Base-by-base conservation (phyloP, 345 rosid genomes). In the Firmiana major region DNA sequence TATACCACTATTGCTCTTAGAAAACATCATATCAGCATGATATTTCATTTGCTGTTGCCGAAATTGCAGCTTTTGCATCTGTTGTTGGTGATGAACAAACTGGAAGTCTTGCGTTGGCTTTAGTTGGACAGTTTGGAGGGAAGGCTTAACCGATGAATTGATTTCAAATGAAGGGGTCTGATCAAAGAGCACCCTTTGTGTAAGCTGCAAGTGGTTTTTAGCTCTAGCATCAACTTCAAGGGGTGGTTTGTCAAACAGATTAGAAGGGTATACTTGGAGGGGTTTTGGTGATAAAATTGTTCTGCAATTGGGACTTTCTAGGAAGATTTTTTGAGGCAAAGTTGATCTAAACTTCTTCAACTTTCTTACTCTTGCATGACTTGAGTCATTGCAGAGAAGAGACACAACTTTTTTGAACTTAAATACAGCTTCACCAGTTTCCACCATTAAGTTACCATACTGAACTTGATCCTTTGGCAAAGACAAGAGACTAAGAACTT, bases 221-320 rank as follows among this genome's bases (percentile, higher is more conserved):
- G 83, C 59, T 71, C 77, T 89, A 21, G 76, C 60, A 31, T 79
- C 80, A 53, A 82, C 38, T n/a, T 83, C 87, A 68, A 31, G 5
- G 62, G 40, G 22, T 22, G 76, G 78, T 76, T 58, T 72, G 53
- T 82, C 82, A 64, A 77, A 51, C 64, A 70, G 75, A 68, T 83
- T 68, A 70, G 88, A 79, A 36, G 89, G 89, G 82, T 86, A 78
- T 46, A 86, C 80, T 62, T 86, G 91, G 77, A 90, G 93, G 10
- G 93, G 93, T 81, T 89, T 86, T 31, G 93, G 93, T 26, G 92
- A 87, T 58, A 88, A 81, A 77, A 88, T 70, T 75, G 88, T 78
- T 75, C 53, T 70, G 63, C 82, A 84, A 69, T 79, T 59, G 58
- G 89, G 86, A 45, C 89, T 87, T 63, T 92, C 94, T 16, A 90